Base-by-base conservation (phyloP, 768 basidiomycete species). In the Kwoniella botswanensis region DNA sequence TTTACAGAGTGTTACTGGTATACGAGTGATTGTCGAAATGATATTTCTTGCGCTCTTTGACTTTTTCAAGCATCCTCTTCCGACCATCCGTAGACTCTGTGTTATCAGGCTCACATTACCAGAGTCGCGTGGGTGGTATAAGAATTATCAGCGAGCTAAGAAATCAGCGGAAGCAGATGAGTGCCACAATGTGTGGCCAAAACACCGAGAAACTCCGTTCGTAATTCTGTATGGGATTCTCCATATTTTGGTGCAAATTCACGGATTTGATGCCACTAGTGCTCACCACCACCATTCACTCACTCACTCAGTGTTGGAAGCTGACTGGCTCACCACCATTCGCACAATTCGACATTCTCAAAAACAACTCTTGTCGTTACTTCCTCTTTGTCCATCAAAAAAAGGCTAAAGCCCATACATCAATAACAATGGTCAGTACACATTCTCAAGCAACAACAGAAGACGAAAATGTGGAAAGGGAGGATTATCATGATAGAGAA, bases 201-300 rank as follows among this genome's bases (percentile, higher is more conserved):
- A 77, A 75, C 72, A 59, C 76, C 76, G 76, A 72, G 76, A 77
- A 77, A 77, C 76, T 77, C 76, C 76, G 76, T 56, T 29, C 10
- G 22, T 59, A 22, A 24, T 35, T 21, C 5, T 43, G 7, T 43
- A 15, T 12, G 13, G 35, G 17, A 61, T 46, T 43, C 26, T 13
- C 35, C n/a, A 43, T 26, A n/a, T 43, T 26, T 61, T 24, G n/a
- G 29, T 24, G n/a, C 53, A 11, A 1, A 10, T 13, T 41, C n/a
- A 12, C 26, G 7, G 35, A 4, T 6, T 35, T 35, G 35, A 35
- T 35, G 35, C 35, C 35, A 35, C 35, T 35, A 3, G 7, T 35
- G 35, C 35, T 35, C 22, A 24, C 22, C 62, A n/a, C 22, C 62
- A 24, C 62, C 24, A 29, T 53, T 21, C 62, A 50, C 46, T 46